phyloP scores from a whole-genome alignment of 2,329 filamentous ascomycete species.

The Aphanocladium album region DNA sequence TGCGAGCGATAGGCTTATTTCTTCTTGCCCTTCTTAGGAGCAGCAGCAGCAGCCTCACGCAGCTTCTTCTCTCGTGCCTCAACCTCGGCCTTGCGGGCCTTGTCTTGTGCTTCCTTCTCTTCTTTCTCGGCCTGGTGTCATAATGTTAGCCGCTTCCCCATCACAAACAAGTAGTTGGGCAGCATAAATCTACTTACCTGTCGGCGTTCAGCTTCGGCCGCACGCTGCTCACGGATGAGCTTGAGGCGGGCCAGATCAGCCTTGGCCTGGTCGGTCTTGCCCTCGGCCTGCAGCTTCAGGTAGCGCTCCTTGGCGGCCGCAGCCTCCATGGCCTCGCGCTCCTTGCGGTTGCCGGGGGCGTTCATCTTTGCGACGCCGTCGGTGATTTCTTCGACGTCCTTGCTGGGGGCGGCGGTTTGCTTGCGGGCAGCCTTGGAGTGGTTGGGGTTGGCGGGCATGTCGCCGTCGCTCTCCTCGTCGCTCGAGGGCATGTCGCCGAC shows the following conservation, averaged over 20 bases:
- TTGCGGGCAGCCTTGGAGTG: conserved; percentile 71
- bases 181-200: conserved; percentile 49
- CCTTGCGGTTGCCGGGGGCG: conserved; percentile 44
- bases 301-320: conserved; percentile 86
- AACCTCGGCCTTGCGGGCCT: conserved; percentile 43
- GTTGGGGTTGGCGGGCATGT: conserved; percentile 86
- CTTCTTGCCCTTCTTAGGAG: conserved; percentile 47
- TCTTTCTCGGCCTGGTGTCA: conserved; percentile 50
- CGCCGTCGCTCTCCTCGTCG: conserved; percentile 52
- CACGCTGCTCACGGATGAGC: conserved; percentile 79
- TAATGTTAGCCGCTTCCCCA: conserved; percentile 16
- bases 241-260: conserved; percentile 79
- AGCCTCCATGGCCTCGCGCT: conserved; percentile 74
- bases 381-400: conserved; percentile 44
- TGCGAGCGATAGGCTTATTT: conserved; percentile 23
- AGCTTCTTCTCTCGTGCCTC: conserved; percentile 53
- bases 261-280: conserved; percentile 94
- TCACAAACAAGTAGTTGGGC: background rate
- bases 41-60: conserved; percentile 48
- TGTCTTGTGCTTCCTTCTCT: conserved; percentile 49
- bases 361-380: conserved; percentile 52
- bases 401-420: conserved; percentile 38
- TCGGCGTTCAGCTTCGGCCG: conserved; percentile 76
- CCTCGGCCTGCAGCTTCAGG: conserved; percentile 84
- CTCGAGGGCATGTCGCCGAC: conserved; percentile 82